Percentiles rank a stretch among this genome's conserved stretches.
Evolutionary conservation across 257 asterid genomes (phyloP).

Genomic region (Solanum pinnatisectum): DNA sequence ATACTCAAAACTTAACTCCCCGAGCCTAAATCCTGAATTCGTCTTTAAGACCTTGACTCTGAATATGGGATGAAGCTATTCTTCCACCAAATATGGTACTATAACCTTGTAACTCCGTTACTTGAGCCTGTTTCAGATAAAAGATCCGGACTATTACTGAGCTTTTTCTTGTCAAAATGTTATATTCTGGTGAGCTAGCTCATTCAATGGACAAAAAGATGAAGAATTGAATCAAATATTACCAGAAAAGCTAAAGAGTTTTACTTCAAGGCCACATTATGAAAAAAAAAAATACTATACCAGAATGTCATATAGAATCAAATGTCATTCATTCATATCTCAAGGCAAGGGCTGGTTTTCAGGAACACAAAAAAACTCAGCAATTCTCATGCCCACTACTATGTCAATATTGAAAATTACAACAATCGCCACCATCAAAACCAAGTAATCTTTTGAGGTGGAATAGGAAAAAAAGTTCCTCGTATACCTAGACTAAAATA

Average conservation of each 20-base stretch:
- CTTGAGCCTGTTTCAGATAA: neutral
- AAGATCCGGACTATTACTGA: neutral
- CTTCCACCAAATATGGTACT: neutral
- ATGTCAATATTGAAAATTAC: neutral
- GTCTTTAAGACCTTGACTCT: neutral
- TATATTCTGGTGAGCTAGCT: neutral
- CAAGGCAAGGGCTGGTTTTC: slow-evolving; percentile 7
- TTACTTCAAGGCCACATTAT: neutral
- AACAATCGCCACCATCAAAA: neutral
- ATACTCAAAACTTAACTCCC: neutral
- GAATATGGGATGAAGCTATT: neutral
- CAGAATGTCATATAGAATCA: neutral
- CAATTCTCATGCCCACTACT: neutral
- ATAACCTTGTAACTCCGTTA: neutral
- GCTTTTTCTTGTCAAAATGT: neutral
- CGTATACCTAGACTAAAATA: neutral
- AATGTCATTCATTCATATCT: neutral
- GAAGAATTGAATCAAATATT: neutral
- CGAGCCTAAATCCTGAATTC: neutral
- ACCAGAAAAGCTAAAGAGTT: neutral
- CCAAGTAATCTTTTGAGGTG: neutral
- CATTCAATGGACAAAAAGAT: neutral
- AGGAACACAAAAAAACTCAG: slow-evolving; percentile 1
- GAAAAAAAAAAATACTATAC: neutral
- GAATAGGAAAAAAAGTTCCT: neutral